Evolutionary conservation across 306 rosid species (phyloP), one percentile per base, ranked within the genome.

Genomic region (Hylodesmum podocarpum): DNA sequence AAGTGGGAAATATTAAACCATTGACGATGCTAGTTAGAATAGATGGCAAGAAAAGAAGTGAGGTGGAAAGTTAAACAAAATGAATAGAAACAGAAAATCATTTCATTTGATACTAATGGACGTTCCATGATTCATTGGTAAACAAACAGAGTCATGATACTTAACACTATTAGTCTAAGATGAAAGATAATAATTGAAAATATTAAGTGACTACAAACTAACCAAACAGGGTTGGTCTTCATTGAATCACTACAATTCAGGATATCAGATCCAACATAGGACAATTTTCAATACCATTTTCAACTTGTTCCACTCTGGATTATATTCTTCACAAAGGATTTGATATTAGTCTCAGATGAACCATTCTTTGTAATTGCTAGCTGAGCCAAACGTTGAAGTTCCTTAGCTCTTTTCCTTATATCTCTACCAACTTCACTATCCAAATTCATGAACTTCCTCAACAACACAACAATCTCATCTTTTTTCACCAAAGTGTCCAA

Each of bases 381-480:
- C 1, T 65, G 77, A 74, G 70, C 83, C 31, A 75, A 6, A 51
- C 50, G 34, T n/a, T 58, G 79, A 61, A 90, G 47, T 34, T 86
- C 78, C 27, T 22, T 78, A 0, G 83, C 84, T 66, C 78, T 82
- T 16, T 46, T 78, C 66, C 90, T 87, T 27, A 80, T 51, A 4
- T 78, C 87, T 18, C 77, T 87, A 50, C 69, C 84, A 6, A 29
- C 78, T 0, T 63, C 80, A 78, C 61, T 64, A 59, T 72, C 85
- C 72, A 77, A 67, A 13, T 83, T 41, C 91, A 87, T 84, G 22
- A 87, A 82, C 5, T 57, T 84, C 54, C 73, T 78, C 43, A 89
- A 24, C 66, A 84, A 19, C 67, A 21, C 49, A 24, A 65, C 72
- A 75, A 86, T 80, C 28, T 78, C 82, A 12, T 80, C 83, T 33